Percentiles rank a stretch among this genome's conserved stretches.
Conservation (phyloP, 768 basidiomycete genomes). For the Termitomyces sp. region DNA sequence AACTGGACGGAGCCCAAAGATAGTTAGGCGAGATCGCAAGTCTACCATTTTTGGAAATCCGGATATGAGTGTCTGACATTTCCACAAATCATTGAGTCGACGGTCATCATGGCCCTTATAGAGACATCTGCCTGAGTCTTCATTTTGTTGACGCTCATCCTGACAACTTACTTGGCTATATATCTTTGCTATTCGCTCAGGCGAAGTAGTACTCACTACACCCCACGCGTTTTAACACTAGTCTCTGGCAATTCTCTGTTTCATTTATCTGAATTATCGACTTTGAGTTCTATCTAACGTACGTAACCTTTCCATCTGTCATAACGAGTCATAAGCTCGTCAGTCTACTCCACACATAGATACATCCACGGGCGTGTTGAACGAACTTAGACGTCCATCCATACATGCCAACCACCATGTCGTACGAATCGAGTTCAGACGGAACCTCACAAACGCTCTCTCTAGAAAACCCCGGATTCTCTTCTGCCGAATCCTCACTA, state of each 20-base stretch:
- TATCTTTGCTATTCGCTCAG: constrained; percentile 1
- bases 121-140: not conserved
- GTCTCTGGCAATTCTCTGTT: not conserved
- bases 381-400: not conserved
- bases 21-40: not conserved
- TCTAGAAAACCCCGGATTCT: constrained; percentile 7
- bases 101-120: not conserved
- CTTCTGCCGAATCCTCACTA: constrained; percentile 10
- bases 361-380: not conserved
- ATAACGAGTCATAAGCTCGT: not conserved
- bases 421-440: constrained; percentile 7
- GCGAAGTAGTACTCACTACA: constrained; percentile 6
- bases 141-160: not conserved
- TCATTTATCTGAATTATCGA: not conserved
- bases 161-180: not conserved
- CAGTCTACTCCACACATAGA: not conserved
- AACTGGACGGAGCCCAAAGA: no score
- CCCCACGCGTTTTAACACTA: not conserved
- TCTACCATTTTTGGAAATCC: not conserved
- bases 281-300: not conserved
- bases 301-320: not conserved
- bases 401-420: constrained; percentile 5
- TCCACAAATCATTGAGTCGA: constrained; percentile 2
- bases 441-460: constrained; percentile 6
- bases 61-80: not conserved